These are phyloP conservation scores for Prasinococcaceae sp. DNA, from an alignment of 139 green algal genomes.

Conservation along the genomic window DNA sequence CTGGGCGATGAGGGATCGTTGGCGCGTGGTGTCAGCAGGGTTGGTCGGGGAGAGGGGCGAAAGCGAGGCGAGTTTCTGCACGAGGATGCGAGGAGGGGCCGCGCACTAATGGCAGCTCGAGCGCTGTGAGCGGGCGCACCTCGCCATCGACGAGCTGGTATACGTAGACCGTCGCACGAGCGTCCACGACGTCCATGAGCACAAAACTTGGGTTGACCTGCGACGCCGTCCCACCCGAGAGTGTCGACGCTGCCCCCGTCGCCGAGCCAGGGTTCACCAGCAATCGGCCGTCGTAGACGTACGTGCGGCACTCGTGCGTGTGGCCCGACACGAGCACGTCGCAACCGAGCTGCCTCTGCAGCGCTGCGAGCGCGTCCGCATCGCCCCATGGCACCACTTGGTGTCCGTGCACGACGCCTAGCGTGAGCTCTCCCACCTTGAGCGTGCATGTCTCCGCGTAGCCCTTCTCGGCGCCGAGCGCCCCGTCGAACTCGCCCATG, in stretches of 20 bases:
- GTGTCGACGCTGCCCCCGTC: slow-evolving; percentile 47
- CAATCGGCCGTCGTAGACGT: slow-evolving; percentile 55
- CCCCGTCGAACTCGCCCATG: slow-evolving; percentile 84
- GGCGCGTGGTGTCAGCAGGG: too few relatives aligned
- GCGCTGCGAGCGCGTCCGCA: slow-evolving; percentile 47
- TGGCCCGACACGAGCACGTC: slow-evolving; percentile 89
- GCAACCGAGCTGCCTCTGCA: slow-evolving; percentile 66
- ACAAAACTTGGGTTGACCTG: slow-evolving; percentile 66
- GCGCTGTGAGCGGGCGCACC: too few relatives aligned
- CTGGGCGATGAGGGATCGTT: too few relatives aligned
- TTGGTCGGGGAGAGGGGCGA: too few relatives aligned
- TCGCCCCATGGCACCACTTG: slow-evolving; percentile 69
- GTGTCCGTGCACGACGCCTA: slow-evolving; percentile 81
- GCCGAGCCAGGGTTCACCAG: slow-evolving; percentile 86
- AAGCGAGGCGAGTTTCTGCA: too few relatives aligned
- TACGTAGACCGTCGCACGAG: slow-evolving; percentile 70
- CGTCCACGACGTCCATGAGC: slow-evolving; percentile 86
- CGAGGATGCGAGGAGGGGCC: too few relatives aligned
- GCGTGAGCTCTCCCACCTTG: slow-evolving; percentile 58
- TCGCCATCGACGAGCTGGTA: slow-evolving; percentile 66
- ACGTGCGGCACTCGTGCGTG: slow-evolving; percentile 74
- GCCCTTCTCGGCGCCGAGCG: slow-evolving; percentile 19
- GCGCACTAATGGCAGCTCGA: too few relatives aligned
- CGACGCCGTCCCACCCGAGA: neutral
- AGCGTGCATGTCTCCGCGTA: slow-evolving; percentile 50